phyloP scores from a whole-genome alignment of 2,329 filamentous ascomycete species.

The Penicillium sp. region DNA sequence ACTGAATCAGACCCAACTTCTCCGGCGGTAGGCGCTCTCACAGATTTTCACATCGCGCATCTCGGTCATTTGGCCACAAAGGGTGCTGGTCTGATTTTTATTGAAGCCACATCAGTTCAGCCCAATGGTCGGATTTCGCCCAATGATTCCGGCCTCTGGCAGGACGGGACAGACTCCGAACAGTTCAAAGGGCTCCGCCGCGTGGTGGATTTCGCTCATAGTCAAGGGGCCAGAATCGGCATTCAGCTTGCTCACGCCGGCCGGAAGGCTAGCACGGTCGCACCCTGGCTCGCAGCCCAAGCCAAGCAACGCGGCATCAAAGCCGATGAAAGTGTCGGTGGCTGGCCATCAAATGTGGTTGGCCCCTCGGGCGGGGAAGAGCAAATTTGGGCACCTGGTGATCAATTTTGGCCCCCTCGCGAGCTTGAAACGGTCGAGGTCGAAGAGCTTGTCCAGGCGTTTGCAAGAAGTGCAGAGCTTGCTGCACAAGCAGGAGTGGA shows the following conservation, averaged over 20 bases:
- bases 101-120: slow-evolving; percentile 75
- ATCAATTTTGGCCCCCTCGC: slow-evolving; percentile 62
- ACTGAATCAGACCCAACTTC: slow-evolving; percentile 49
- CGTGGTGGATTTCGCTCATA: slow-evolving; percentile 74
- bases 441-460: slow-evolving; percentile 60
- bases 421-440: slow-evolving; percentile 69
- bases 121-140: slow-evolving; percentile 79
- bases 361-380: slow-evolving; percentile 43
- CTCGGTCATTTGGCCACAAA: slow-evolving; percentile 73
- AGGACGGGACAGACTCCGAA: slow-evolving; percentile 55
- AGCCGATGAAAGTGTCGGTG: slow-evolving; percentile 53
- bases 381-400: slow-evolving; percentile 61
- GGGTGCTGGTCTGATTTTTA: slow-evolving; percentile 69
- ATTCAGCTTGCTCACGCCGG: slow-evolving; percentile 84
- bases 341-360: slow-evolving; percentile 54
- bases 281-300: slow-evolving; percentile 45
- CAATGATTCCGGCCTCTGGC: slow-evolving; percentile 64
- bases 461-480: slow-evolving; percentile 56
- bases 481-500: slow-evolving; percentile 71
- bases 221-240: slow-evolving; percentile 70
- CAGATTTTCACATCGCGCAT: slow-evolving; percentile 79
- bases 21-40: slow-evolving; percentile 60
- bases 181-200: slow-evolving; percentile 69
- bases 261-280: slow-evolving; percentile 57
- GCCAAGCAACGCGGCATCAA: slow-evolving; percentile 22